phyloP scores from a whole-genome alignment of 495 filamentous ascomycete species.

The Penicillium cataractarum region DNA sequence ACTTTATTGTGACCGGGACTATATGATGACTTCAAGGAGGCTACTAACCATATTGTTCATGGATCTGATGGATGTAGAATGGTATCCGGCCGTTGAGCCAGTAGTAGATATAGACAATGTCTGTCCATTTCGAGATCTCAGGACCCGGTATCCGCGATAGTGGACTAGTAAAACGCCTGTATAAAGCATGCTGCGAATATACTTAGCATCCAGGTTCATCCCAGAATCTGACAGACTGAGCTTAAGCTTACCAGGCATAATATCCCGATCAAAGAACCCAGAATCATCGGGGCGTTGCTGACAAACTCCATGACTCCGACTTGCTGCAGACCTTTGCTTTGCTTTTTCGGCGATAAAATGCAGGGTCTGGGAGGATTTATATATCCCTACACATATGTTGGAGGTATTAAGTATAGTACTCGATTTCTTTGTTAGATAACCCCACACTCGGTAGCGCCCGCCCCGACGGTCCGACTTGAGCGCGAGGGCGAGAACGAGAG shows the following conservation, averaged over 20 bases:
- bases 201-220: not conserved
- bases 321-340: not conserved
- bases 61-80: conserved; percentile 45
- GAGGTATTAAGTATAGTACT: not conserved
- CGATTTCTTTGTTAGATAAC: not conserved
- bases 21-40: no score
- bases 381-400: not conserved
- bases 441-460: not conserved
- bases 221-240: no score
- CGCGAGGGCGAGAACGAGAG: not conserved
- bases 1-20: conserved; percentile 6
- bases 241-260: conserved; percentile 4
- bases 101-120: conserved; percentile 34
- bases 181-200: conserved; percentile 13
- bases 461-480: conserved; percentile 3
- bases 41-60: conserved; percentile 45
- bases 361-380: not conserved
- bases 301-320: not conserved
- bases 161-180: conserved; percentile 19
- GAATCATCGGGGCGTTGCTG: conserved; percentile 9
- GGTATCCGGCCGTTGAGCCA: conserved; percentile 34
- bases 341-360: not conserved
- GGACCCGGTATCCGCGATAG: conserved; percentile 29
- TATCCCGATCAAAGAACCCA: not conserved
- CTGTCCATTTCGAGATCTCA: conserved; percentile 41